phyloP scores from a whole-genome alignment of 2,329 filamentous ascomycete species.

The Pseudogymnoascus sp. region DNA sequence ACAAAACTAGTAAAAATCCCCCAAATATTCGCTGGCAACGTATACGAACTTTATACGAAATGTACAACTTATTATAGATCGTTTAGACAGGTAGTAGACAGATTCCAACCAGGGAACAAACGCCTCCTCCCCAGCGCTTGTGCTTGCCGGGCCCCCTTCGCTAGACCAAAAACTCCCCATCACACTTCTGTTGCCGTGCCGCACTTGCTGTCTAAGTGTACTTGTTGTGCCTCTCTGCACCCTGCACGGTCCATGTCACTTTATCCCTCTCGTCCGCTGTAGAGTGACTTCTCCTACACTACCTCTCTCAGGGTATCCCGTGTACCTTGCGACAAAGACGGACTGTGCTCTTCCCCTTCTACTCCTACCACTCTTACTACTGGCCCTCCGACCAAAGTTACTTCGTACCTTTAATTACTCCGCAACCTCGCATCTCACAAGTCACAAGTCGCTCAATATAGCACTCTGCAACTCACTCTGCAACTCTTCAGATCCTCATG shows the following conservation, averaged over 20 bases:
- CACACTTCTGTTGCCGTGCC: background rate
- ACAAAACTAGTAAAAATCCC: background rate
- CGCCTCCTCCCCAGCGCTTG: background rate
- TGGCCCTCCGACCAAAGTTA: background rate
- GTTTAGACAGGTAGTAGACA: background rate
- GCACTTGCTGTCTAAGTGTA: background rate
- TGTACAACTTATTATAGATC: background rate
- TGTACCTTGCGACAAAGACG: background rate
- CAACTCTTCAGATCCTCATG: background rate
- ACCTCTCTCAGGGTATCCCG: background rate
- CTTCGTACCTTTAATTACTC: slow-evolving; percentile 1
- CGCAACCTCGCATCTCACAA: background rate
- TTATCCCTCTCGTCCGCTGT: background rate
- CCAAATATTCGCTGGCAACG: background rate
- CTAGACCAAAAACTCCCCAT: background rate
- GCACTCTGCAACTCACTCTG: background rate
- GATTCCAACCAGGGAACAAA: background rate
- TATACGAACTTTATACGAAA: background rate
- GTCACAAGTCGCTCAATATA: slow-evolving; percentile 1
- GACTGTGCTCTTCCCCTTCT: background rate
- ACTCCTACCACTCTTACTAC: background rate
- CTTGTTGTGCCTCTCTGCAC: background rate
- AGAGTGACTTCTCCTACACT: background rate
- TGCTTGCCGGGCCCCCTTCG: background rate
- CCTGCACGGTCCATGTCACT: background rate